Base-by-base conservation (phyloP, 441 rosid species). In the Flueggea neowawraea region DNA sequence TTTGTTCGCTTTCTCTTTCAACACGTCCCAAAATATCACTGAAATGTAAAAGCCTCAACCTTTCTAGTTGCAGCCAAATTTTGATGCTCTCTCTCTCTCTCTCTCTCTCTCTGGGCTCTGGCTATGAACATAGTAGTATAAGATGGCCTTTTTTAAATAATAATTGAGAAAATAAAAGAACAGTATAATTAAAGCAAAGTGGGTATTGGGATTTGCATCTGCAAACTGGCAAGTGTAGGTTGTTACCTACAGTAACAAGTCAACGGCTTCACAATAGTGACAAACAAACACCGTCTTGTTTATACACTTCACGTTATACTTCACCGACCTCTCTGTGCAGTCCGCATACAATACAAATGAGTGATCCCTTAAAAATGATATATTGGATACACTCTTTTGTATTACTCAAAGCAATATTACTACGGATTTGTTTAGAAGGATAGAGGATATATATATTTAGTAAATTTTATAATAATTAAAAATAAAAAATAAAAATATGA, bases 211-310 rank as follows among this genome's bases (percentile, higher is more conserved):
- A 70, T 64, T 59, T 51, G 69, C 17, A 49, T 55, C 62, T 52
- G 55, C 0, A 36, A 49, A 68, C 77, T 54, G 78, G 73, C 75
- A 76, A 63, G 33, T 73, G 78, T 71, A 69, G 68, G 80, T 75
- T 57, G n/a, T n/a, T 44, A 50, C 47, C 66, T 50, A 61, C 80
- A 65, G 69, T 76, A 70, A 63, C 71, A 74, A 68, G 86, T 78
- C 81, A 78, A 78, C 78, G 76, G 53, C 28, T 52, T 65, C 5
- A 14, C 50, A 16, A 28, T 53, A 53, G 10, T 3, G 31, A 47
- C 50, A 47, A 14, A 47, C 12, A 43, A 43, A 32, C 52, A 50
- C 13, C 60, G 56, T 49, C 52, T 17, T 61, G 9, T n/a, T n/a
- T n/a, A n/a, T n/a, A n/a, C n/a, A n/a, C 32, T 44, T 53, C 71